These are phyloP conservation scores for Xylaria sp. DNA, from an alignment of 2,329 filamentous ascomycete species.

Conservation along the genomic window DNA sequence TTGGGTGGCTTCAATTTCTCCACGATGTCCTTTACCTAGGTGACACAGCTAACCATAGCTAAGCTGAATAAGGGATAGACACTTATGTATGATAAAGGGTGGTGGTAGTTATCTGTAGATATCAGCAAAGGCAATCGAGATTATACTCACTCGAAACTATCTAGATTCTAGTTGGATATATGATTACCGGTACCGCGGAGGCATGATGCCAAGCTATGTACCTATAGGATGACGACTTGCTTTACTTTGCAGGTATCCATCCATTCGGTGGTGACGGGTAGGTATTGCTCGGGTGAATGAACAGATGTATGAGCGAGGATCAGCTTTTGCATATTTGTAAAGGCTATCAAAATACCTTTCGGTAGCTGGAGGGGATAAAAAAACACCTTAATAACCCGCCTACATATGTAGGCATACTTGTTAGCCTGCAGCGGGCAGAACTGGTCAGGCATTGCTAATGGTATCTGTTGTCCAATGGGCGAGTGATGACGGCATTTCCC, in stretches of 20 bases:
- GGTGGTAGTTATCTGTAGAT: background rate
- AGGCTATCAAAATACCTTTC: background rate
- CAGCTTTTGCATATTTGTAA: background rate
- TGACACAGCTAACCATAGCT: background rate
- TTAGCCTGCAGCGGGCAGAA: slow-evolving; percentile 18
- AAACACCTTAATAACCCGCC: slow-evolving; percentile 12
- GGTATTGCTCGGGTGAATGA: background rate
- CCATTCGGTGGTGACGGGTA: background rate
- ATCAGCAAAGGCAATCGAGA: background rate
- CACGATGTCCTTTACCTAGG: slow-evolving; percentile 14
- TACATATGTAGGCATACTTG: slow-evolving; percentile 1
- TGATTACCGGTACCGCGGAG: background rate
- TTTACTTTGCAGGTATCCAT: no score
- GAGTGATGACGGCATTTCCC: slow-evolving; percentile 32
- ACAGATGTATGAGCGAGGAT: no score
- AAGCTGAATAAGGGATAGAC: slow-evolving; percentile 4
- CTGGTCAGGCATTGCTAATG: slow-evolving; percentile 22
- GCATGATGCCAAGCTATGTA: background rate
- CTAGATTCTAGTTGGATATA: no score
- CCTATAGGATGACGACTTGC: no score
- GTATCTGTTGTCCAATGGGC: slow-evolving; percentile 20
- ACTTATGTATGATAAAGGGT: background rate
- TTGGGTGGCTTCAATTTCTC: slow-evolving; percentile 30
- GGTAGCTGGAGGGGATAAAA: slow-evolving; percentile 1
- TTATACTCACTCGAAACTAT: background rate